These are phyloP conservation scores for Coemansia sp. DNA, from an alignment of 192 early-diverging fungal genomes.

Conservation along the genomic window DNA sequence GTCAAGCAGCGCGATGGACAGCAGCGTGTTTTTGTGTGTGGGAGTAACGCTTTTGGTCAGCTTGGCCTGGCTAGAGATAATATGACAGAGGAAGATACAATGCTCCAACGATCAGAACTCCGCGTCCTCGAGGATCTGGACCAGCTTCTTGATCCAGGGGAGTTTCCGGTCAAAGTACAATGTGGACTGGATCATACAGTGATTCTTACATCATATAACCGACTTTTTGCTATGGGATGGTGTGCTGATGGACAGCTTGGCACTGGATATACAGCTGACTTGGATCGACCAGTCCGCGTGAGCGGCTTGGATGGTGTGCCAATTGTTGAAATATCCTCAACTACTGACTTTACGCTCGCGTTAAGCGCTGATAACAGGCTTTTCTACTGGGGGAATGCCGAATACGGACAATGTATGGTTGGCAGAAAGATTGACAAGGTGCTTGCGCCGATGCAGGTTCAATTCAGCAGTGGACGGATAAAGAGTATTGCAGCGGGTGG, in stretches of 20 bases:
- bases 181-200: slow-evolving; percentile 73
- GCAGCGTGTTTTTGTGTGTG: slow-evolving; percentile 55
- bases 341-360: slow-evolving; percentile 70
- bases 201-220: slow-evolving; percentile 57
- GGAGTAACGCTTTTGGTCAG: slow-evolving; percentile 70
- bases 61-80: slow-evolving; percentile 51
- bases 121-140: slow-evolving; percentile 17
- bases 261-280: slow-evolving; percentile 54
- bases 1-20: slow-evolving; percentile 8
- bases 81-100: not conserved
- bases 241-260: slow-evolving; percentile 76
- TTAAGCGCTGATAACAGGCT: slow-evolving; percentile 54
- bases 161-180: slow-evolving; percentile 54
- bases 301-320: slow-evolving; percentile 40
- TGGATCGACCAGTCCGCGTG: slow-evolving; percentile 51
- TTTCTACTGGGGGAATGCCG: slow-evolving; percentile 75
- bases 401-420: slow-evolving; percentile 73
- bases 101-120: not conserved
- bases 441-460: slow-evolving; percentile 57
- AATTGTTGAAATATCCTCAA: slow-evolving; percentile 57
- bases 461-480: slow-evolving; percentile 37
- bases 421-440: slow-evolving; percentile 52
- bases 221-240: slow-evolving; percentile 72
- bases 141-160: slow-evolving; percentile 19
- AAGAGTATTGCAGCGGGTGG: slow-evolving; percentile 66